Evolutionary conservation across 139 green algal genomes (phyloP).

Genomic region (Chlorella sp.): DNA sequence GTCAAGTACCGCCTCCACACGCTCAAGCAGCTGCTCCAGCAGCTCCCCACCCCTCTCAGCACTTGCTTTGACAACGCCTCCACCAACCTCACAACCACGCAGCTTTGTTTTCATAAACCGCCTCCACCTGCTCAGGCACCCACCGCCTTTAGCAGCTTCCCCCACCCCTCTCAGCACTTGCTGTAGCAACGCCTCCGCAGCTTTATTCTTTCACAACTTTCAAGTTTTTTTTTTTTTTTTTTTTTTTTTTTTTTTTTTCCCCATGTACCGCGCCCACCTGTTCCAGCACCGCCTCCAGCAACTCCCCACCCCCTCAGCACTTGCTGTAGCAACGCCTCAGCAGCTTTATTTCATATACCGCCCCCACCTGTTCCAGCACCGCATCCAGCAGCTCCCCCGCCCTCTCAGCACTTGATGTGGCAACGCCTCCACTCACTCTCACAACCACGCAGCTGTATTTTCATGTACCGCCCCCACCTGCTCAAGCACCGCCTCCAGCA

Average conservation of each 20-base stretch:
- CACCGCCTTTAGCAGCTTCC: neutral
- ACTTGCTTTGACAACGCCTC: too few species aligned
- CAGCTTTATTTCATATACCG: too few species aligned
- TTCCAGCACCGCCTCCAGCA: slow-evolving; percentile 85
- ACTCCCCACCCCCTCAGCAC: slow-evolving; percentile 50
- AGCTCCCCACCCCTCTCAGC: slow-evolving; percentile 68
- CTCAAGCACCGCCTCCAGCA: slow-evolving; percentile 85
- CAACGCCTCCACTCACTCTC: too few species aligned
- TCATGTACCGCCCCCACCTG: neutral
- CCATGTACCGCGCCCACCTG: too few species aligned
- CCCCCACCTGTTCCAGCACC: neutral
- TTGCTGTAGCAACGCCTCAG: neutral
- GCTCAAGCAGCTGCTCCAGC: slow-evolving; percentile 79
- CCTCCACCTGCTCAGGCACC: neutral
- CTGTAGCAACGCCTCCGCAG: neutral
- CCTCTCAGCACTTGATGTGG: too few species aligned
- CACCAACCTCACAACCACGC: too few species aligned
- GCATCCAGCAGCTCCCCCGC: neutral
- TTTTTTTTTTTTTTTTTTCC: too few species aligned
- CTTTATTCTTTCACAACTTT: too few species aligned
- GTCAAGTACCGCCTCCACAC: too few species aligned
- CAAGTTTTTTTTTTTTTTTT: too few species aligned
- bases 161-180: neutral
- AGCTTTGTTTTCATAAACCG: too few species aligned
- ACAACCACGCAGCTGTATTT: too few species aligned